A percentile compares a stretch with the other conserved stretches of the same genome.
Conservation (phyloP, 768 basidiomycete genomes). For the Amyloporia xantha region DNA sequence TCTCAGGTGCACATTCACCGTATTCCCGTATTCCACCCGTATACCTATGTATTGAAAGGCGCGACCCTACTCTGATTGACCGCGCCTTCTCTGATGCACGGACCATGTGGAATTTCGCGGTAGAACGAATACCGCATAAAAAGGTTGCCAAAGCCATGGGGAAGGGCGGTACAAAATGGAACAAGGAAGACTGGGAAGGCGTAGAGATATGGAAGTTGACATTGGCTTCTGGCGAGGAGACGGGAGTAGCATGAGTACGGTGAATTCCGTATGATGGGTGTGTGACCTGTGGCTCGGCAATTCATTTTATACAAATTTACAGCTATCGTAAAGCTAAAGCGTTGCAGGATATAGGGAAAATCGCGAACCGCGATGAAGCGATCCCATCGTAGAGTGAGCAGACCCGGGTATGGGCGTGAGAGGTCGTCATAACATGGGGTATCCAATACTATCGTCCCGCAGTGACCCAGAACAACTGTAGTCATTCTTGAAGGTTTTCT, state of each 20-base stretch:
- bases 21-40: slow-evolving; percentile 37
- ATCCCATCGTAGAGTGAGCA: too few species aligned
- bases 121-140: slow-evolving; percentile 49
- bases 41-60: slow-evolving; percentile 66
- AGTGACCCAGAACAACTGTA: not conserved
- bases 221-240: too few species aligned
- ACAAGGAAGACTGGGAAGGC: slow-evolving; percentile 67
- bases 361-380: not conserved
- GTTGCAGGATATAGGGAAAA: not conserved
- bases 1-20: slow-evolving; percentile 7
- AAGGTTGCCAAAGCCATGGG: slow-evolving; percentile 57
- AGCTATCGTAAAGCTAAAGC: not conserved
- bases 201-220: slow-evolving; percentile 69
- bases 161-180: slow-evolving; percentile 54
- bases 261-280: too few species aligned
- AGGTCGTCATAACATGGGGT: not conserved
- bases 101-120: slow-evolving; percentile 47
- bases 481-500: not conserved
- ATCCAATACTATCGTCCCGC: too few species aligned
- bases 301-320: not conserved
- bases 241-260: too few species aligned
- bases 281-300: too few species aligned
- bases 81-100: slow-evolving; percentile 50
- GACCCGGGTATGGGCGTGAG: not conserved
- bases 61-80: slow-evolving; percentile 65